phyloP scores from a whole-genome alignment of 192 early-diverging fungal genomes.

The Coemansia sp. region DNA sequence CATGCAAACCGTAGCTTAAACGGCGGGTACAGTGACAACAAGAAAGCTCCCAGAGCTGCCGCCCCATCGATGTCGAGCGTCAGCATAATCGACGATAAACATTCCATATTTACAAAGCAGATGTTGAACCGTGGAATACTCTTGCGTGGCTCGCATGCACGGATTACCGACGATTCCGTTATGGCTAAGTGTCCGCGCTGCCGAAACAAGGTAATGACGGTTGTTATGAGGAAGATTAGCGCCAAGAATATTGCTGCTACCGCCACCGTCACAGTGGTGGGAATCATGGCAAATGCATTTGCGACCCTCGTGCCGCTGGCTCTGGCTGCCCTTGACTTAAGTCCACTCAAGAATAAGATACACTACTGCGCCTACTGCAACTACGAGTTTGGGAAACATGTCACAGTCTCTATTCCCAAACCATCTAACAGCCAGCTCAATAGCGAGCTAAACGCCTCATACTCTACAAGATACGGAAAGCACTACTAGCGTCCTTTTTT shows the following conservation, averaged over 20 bases:
- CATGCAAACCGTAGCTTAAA: background rate
- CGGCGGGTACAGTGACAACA: background rate
- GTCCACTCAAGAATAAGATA: conserved; percentile 43
- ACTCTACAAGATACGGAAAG: background rate
- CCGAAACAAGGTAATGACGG: conserved; percentile 27
- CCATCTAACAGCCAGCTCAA: background rate
- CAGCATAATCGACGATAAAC: conserved; percentile 30
- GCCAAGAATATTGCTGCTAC: conserved; percentile 49
- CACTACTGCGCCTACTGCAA: conserved; percentile 50
- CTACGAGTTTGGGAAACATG: conserved; percentile 47
- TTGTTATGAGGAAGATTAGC: conserved; percentile 39
- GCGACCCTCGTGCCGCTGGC: conserved; percentile 44
- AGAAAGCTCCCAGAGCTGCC: conserved; percentile 7
- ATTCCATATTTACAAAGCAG: conserved; percentile 34
- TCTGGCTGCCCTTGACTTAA: conserved; percentile 40
- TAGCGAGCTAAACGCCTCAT: background rate
- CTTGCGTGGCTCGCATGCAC: conserved; percentile 35
- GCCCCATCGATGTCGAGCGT: conserved; percentile 16
- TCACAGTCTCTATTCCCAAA: conserved; percentile 42
- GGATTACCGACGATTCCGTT: conserved; percentile 22
- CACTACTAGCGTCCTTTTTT: background rate
- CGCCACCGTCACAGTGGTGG: conserved; percentile 28
- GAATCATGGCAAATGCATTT: conserved; percentile 41
- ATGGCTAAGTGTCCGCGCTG: conserved; percentile 38
- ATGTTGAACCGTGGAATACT: conserved; percentile 18